Base-by-base conservation (phyloP, 2,329 filamentous ascomycete species). In the Elsinoe arachidis region DNA sequence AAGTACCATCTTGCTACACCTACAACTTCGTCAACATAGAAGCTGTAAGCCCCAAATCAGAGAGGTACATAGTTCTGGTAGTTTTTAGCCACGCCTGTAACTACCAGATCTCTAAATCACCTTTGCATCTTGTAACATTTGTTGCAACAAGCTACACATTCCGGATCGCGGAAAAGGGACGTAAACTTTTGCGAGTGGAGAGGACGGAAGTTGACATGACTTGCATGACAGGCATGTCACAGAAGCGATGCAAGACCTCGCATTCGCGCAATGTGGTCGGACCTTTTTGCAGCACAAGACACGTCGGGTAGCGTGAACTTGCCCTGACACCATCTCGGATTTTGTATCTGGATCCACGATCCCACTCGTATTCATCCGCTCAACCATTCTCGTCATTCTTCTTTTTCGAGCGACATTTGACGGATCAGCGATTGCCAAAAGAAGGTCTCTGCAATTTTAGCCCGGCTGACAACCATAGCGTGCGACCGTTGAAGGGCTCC, bases 361-460 rank as follows among this genome's bases (percentile, higher is more conserved):
- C 49, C 49, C 35, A 21, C 49, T 53, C 49, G 35, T 37, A 39
- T 53, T 53, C 34, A 38, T 39, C 17, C 47, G 30, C 19, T 52
- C 26, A 37, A 35, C 33, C 49, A 39, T n/a, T 53, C 38, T 39
- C 19, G 17, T 14, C 33, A 17, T 14, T 12, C n/a, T 23, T 34
- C 23, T 39, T 34, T 15, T 35, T 15, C 34, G 46, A 15, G 12
- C 26, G 26, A 51, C 46, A 51, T 53, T 53, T 53, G 49, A 53
- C 49, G 33, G 49, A 39, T 53, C 49, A 53, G 49, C 49, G 49
- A 53, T 53, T 26, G 49, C 49, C 49, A 19, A 35, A 53, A 53
- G 34, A 39, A 53, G 49, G 35, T 38, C 34, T 38, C n/a, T 39
- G 49, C 49, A 53, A 53, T 53, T 53, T 53, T 34, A 38, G 15